A percentile compares a stretch with the other conserved stretches of the same genome.
Evolutionary conservation across 805 yeast species (phyloP).

Genomic region (Hanseniaspora mollemarum): DNA sequence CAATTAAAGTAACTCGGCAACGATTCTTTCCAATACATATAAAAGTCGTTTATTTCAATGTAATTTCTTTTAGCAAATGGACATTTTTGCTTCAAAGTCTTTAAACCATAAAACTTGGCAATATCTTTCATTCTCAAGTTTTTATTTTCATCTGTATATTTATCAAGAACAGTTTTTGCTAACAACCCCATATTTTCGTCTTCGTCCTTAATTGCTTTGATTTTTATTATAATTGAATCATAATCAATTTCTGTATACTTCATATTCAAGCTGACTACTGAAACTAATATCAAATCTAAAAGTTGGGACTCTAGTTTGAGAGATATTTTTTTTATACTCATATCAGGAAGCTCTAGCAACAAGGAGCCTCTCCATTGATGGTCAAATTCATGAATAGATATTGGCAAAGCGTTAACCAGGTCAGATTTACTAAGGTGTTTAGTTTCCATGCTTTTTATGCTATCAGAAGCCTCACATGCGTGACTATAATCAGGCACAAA

Average conservation of each 20-base stretch:
- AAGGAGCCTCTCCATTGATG: slow-evolving; percentile 53
- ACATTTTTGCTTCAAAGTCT: slow-evolving; percentile 35
- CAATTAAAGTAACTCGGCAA: slow-evolving; percentile 55
- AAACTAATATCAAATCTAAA: slow-evolving; percentile 2
- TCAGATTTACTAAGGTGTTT: slow-evolving; percentile 26
- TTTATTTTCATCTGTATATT: not conserved
- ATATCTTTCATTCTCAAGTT: slow-evolving; percentile 33
- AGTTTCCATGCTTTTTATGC: slow-evolving; percentile 1
- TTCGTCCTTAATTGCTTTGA: not conserved
- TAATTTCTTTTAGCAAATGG: slow-evolving; percentile 20
- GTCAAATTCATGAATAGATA: slow-evolving; percentile 45
- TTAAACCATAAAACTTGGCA: slow-evolving; percentile 53
- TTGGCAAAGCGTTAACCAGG: slow-evolving; percentile 37
- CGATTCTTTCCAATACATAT: slow-evolving; percentile 50
- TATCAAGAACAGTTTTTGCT: not conserved
- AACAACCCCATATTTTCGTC: not conserved
- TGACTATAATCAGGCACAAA: slow-evolving; percentile 32
- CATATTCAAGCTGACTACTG: slow-evolving; percentile 3
- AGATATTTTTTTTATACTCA: slow-evolving; percentile 5
- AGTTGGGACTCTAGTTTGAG: not conserved
- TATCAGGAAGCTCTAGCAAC: slow-evolving; percentile 34
- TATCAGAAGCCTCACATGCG: slow-evolving; percentile 10
- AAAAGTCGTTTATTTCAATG: slow-evolving; percentile 40
- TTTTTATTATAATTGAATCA: not conserved
- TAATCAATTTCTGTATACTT: not conserved